Evolutionary conservation across 768 basidiomycete species (phyloP), one percentile per base, ranked within the genome.

Genomic region (Tylopilus rubrobrunneus): DNA sequence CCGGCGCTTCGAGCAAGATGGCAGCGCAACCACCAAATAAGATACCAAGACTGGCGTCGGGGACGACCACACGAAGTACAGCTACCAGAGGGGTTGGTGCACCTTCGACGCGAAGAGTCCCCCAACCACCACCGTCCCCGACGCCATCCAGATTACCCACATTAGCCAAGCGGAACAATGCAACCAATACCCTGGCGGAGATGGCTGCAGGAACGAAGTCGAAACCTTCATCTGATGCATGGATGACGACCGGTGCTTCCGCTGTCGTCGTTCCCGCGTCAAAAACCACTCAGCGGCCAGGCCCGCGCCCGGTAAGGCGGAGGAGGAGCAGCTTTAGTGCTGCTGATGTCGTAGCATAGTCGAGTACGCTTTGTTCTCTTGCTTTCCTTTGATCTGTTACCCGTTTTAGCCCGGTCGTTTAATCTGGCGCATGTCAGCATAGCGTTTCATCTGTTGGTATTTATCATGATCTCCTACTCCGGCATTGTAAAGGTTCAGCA

Each of bases 321-420:
- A 75, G 91, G 64, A 77, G 91, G 55, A 92, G 91, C 65, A 93
- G 92, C 62, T 93, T 93, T 70, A 92, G 92, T 66, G 78, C 85
- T 52, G 90, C 87, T 4, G 91, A 93, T 67, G 85, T 92, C 21
- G 82, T 92, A 56, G 89, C 87, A 63, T 92, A 74, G 73, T 45
- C 25, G 25, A 25, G 43, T 37, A 47, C 34, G 31, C 45, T 39
- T n/a, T 40, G 48, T 40, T 34, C 58, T 53, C 19, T 57, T 57
- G 56, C 44, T 60, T 58, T 64, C 7, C 51, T 21, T 36, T 57
- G 50, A 42, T 47, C 45, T 57, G 39, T 48, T 37, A 28, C 51
- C 41, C 29, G 15, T 40, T 25, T 12, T 15, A 34, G 34, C 8
- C 48, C 21, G 49, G 36, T 47, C 56, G 36, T 50, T 49, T 55